These are phyloP conservation scores for Lepidium sativum DNA, from an alignment of 345 rosid species.

Conservation along the genomic window DNA sequence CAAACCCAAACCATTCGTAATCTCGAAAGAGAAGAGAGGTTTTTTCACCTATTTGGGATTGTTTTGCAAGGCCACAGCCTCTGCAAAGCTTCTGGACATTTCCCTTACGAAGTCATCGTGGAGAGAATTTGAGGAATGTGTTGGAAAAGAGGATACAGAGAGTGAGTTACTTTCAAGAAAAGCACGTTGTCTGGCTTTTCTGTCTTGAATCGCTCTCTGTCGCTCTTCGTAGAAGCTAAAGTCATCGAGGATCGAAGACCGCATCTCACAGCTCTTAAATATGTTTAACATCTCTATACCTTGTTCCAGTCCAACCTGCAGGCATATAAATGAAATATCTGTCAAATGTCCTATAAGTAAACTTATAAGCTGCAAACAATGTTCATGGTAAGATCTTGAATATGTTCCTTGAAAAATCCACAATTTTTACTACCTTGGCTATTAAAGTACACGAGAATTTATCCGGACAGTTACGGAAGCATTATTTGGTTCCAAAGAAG, in stretches of 20 bases:
- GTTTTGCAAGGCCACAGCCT: constrained; percentile 37
- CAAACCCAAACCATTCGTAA: background rate
- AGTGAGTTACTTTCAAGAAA: constrained; percentile 10
- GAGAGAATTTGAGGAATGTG: constrained; percentile 21
- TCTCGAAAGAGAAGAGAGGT: background rate
- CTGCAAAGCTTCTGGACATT: constrained; percentile 53
- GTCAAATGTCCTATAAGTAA: background rate
- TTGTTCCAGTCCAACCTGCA: constrained; percentile 58
- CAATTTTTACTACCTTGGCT: constrained; percentile 1
- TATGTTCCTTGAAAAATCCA: background rate
- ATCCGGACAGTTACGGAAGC: background rate
- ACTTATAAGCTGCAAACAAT: background rate
- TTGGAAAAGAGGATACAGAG: constrained; percentile 1
- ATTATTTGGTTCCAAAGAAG: background rate
- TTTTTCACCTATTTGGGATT: background rate
- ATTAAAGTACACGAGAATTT: background rate
- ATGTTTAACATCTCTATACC: constrained; percentile 66
- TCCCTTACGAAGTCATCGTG: constrained; percentile 33
- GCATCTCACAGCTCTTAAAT: constrained; percentile 38
- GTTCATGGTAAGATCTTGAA: background rate
- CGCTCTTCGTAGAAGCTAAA: constrained; percentile 71
- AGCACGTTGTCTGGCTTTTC: constrained; percentile 44
- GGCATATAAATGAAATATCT: background rate
- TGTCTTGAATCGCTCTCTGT: constrained; percentile 60
- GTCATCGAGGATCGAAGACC: constrained; percentile 69